Conservation (phyloP, 148 eudicot genomes). For the Chenopodium suecicum region DNA sequence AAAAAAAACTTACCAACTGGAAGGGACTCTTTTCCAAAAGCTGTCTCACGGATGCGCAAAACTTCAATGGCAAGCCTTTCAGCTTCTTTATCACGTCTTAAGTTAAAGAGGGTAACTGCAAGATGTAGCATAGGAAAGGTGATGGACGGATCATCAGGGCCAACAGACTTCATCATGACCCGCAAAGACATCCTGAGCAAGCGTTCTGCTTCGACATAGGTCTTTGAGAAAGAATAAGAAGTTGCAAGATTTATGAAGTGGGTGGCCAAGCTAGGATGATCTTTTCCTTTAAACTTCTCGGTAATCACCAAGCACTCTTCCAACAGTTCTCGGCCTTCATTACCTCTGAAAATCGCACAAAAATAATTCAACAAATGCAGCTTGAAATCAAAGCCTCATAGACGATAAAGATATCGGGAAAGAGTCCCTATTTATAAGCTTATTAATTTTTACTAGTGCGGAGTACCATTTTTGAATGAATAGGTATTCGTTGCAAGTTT, state of each 20-base stretch:
- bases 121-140: conserved; percentile 84
- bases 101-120: conserved; percentile 67
- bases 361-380: neutral
- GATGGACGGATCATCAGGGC: conserved; percentile 71
- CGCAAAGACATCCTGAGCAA: conserved; percentile 63
- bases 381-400: neutral
- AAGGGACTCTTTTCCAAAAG: conserved; percentile 74
- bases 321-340: conserved; percentile 72
- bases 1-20: conserved; percentile 66
- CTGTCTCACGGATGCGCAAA: conserved; percentile 66
- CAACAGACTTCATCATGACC: conserved; percentile 49
- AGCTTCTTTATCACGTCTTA: conserved; percentile 71
- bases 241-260: conserved; percentile 78
- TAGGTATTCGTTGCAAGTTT: no score
- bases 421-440: neutral
- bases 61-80: conserved; percentile 67
- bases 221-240: conserved; percentile 69
- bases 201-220: conserved; percentile 78
- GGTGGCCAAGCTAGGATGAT: conserved; percentile 65
- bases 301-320: conserved; percentile 70
- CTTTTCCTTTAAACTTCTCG: conserved; percentile 69
- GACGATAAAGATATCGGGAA: neutral
- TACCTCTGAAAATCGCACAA: conserved; percentile 42
- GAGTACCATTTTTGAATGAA: no score
- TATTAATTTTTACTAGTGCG: no score